Evolutionary conservation across 192 early-diverging fungal species (phyloP).

Genomic region (Linnemannia schmuckeri): DNA sequence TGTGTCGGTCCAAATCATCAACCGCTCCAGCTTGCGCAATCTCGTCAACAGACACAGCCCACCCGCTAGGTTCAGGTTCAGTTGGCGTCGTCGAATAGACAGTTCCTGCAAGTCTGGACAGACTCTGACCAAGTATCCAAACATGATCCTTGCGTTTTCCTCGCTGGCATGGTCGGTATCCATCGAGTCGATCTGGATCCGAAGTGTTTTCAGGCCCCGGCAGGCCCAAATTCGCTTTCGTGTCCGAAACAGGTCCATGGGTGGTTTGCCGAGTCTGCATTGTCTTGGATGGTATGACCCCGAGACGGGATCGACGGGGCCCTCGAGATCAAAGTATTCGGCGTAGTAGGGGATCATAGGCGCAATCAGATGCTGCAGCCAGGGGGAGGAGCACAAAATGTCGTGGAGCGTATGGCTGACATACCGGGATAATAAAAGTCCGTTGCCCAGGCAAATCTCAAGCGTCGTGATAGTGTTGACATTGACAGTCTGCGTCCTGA

Average conservation of each 20-base stretch:
- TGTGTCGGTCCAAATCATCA: background rate
- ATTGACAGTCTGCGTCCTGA: background rate
- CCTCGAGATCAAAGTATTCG: background rate
- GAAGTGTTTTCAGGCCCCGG: conserved; percentile 1
- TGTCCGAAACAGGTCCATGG: background rate
- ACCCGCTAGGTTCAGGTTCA: background rate
- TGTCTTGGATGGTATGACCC: conserved; percentile 5
- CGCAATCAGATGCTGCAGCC: conserved; percentile 8
- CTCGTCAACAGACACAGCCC: background rate
- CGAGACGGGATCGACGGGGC: background rate
- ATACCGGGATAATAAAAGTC: background rate
- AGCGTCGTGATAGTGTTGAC: conserved; percentile 1
- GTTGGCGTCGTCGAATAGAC: background rate
- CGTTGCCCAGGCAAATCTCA: background rate
- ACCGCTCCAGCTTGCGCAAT: background rate
- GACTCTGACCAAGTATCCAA: background rate
- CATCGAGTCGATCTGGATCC: conserved; percentile 9
- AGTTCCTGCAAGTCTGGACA: background rate
- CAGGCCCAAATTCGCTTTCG: conserved; percentile 16
- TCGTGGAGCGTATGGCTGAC: conserved; percentile 5
- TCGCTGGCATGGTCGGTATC: background rate
- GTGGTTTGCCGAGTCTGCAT: background rate
- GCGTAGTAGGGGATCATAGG: conserved; percentile 3
- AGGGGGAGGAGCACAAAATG: conserved; percentile 3
- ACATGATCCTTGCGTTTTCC: conserved; percentile 5